Base-by-base conservation (phyloP, 2,329 filamentous ascomycete genomes). In the Byssoonygena ceratinophila region DNA sequence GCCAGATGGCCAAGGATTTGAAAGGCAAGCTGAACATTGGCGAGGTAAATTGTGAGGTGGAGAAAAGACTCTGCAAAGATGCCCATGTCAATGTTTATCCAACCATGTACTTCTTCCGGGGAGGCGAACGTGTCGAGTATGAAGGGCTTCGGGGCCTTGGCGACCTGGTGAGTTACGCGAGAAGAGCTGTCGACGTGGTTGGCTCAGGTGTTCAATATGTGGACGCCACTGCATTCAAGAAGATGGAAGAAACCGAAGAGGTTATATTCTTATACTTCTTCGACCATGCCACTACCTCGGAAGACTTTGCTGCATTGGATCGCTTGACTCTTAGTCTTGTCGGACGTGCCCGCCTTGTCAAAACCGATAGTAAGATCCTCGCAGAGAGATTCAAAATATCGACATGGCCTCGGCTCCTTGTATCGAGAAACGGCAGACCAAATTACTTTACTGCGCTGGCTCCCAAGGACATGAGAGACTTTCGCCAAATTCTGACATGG, bases 191-290 rank as follows among this genome's bases (percentile, higher is more conserved):
- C 37, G 85, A 89, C 49, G 76, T 88, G 45, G 76, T 89, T 53
- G 82, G 83, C 8, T 75, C 78, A 45, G 88, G 88, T 40, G 82
- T 98, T 25, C 80, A 80, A 54, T 85, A 97, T 61, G 85, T 98
- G 9, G 82, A 90, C 63, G 82, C 83, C 8, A 78, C 76, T 22
- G 75, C 78, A 3, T 89, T 98, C 64, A 83, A 85, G 66, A 82
- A 83, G 56, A 74, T 98, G 61, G 91, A 98, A 68, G 79, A 92
- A 74, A 91, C 85, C 57, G 88, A 97, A 62, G 90, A 97, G 55
- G 92, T 98, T 56, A 84, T 97, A 51, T 98, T 98, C 68, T 73
- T 95, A 59, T 98, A 97, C 73, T 94, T 97, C 69, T 98, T 96
- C 69, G 92, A 98, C 65, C 83, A 94, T 60, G 92, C 92, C 11